Evolutionary conservation across 495 filamentous ascomycete genomes (phyloP), one percentile per base, ranked within the genome.

Genomic region (Xylaria longipes): DNA sequence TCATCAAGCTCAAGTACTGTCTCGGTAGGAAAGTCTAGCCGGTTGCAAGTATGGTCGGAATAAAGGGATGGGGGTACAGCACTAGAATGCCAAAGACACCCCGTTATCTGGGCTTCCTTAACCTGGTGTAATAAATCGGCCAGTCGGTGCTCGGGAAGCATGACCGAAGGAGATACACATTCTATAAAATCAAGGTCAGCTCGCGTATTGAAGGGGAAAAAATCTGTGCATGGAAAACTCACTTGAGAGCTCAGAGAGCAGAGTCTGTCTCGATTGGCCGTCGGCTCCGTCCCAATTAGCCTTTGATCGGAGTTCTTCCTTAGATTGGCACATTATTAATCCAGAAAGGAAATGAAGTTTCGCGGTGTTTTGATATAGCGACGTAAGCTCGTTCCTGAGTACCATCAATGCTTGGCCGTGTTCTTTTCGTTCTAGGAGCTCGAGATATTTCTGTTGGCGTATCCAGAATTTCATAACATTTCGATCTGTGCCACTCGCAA

Each of bases 61-160:
- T 97, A 98, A 64, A 99, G 86, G 1, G 95, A 97, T 0, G 94
- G 94, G 3, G 93, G 83, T 1, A 84, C 78, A n/a, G 89, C 84
- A 5, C 89, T 92, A 70, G 95, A 97, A 82, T 99, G 96, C 81
- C 93, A 99, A 56, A 94, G 81, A 75, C 96, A 99, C 48, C 88
- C 86, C 61, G 89, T 87, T 56, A 98, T 92, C 81, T 97, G 95
- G 66, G 84, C 88, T 61, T 89, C 83, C 76, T 98, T 97, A 35
- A 97, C 89, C 68, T 95, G 88, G 61, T 93, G 85, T 62, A 99
- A 82, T n/a, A 99, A 81, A 33, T 88, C 84, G 9, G 93, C 94
- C n/a, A 99, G 85, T 15, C 96, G 92, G 79, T 97, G 93, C 74
- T 97, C 93, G 6, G 96, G 97, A 62, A 99, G 93, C 97, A 99